Evolutionary conservation across 208 protist genomes (phyloP).

Genomic region (Leishmania amazonensis): DNA sequence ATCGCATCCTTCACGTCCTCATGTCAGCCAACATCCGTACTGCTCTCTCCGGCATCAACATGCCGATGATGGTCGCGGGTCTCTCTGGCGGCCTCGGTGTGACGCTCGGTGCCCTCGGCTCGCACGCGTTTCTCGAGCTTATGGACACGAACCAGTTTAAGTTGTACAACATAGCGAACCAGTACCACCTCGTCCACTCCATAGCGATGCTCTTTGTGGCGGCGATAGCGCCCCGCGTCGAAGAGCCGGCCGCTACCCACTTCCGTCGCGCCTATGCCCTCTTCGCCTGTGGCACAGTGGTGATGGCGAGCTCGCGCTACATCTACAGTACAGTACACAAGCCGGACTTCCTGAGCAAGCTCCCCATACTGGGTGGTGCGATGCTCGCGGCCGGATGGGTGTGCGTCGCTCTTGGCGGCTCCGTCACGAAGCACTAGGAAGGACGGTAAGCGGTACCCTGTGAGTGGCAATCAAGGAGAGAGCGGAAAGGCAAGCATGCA

Average conservation of each 20-base stretch:
- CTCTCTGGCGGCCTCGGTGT: constrained; percentile 46
- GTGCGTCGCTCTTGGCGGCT: constrained; percentile 31
- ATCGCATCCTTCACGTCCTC: not conserved
- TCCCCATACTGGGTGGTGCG: constrained; percentile 29
- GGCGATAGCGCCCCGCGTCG: constrained; percentile 31
- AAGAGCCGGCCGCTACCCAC: constrained; percentile 21
- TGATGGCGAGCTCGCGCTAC: constrained; percentile 41
- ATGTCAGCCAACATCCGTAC: constrained; percentile 29
- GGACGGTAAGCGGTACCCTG: not conserved
- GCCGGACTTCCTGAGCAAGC: constrained; percentile 36
- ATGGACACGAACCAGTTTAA: constrained; percentile 55
- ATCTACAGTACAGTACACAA: constrained; percentile 51
- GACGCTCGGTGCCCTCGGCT: constrained; percentile 49
- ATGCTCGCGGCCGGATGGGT: constrained; percentile 43
- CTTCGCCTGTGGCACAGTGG: constrained; percentile 35
- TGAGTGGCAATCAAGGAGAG: not conserved
- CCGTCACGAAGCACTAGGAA: not conserved
- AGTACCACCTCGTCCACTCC: constrained; percentile 78
- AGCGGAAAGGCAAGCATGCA: not conserved
- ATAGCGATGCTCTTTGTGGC: constrained; percentile 56
- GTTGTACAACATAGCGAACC: constrained; percentile 52
- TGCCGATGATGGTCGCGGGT: constrained; percentile 35
- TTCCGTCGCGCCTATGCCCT: constrained; percentile 42
- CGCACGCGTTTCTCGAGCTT: constrained; percentile 46
- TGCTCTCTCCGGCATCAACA: constrained; percentile 33